Evolutionary conservation across 805 yeast species (phyloP).

Genomic region (Pichia sporocuriosa): DNA sequence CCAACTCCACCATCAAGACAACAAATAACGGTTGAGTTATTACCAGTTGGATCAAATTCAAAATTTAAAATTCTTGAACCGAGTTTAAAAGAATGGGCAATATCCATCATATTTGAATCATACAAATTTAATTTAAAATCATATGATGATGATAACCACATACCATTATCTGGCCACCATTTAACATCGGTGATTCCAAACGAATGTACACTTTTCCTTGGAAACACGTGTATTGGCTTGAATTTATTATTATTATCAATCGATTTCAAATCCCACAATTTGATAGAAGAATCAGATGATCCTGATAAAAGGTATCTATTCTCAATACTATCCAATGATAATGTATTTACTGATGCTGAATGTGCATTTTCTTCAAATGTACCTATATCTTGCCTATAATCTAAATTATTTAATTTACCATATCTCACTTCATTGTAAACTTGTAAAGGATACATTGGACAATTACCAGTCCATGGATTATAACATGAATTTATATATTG

Average conservation of each 20-base stretch:
- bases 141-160: slow-evolving; percentile 77
- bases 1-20: slow-evolving; percentile 54
- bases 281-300: slow-evolving; percentile 62
- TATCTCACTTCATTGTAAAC: slow-evolving; percentile 24
- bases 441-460: slow-evolving; percentile 10
- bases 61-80: slow-evolving; percentile 59
- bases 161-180: slow-evolving; percentile 94
- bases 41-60: slow-evolving; percentile 46
- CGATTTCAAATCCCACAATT: slow-evolving; percentile 54
- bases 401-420: slow-evolving; percentile 17
- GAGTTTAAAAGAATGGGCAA: slow-evolving; percentile 60
- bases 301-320: slow-evolving; percentile 56
- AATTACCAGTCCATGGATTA: neutral
- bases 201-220: slow-evolving; percentile 42
- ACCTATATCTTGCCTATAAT: slow-evolving; percentile 14
- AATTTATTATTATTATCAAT: slow-evolving; percentile 11
- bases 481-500: neutral
- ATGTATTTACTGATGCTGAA: slow-evolving; percentile 48
- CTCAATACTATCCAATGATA: slow-evolving; percentile 46
- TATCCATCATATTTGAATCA: slow-evolving; percentile 65
- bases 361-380: slow-evolving; percentile 42
- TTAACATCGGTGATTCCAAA: slow-evolving; percentile 67
- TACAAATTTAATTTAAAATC: slow-evolving; percentile 73
- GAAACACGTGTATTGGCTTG: slow-evolving; percentile 19
- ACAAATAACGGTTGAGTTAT: slow-evolving; percentile 53